Conservation (phyloP, 495 filamentous ascomycete genomes). For the Apiosordaria backusii region DNA sequence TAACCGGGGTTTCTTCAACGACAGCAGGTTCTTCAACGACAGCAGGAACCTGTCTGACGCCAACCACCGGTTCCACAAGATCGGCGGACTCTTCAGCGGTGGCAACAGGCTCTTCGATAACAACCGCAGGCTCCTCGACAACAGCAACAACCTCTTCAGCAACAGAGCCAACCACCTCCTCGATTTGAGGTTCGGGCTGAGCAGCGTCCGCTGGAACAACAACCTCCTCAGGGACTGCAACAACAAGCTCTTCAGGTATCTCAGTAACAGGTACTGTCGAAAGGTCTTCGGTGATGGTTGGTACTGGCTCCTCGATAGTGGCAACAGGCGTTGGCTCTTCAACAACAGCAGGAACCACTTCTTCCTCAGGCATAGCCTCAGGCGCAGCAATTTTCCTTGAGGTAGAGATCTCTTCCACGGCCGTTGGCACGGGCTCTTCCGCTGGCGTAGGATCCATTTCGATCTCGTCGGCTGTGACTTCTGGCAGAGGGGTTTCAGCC, state of each 20-base stretch:
- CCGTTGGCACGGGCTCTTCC: neutral
- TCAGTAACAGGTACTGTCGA: neutral
- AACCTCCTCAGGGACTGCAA: neutral
- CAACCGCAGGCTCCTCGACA: neutral
- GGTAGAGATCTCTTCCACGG: neutral
- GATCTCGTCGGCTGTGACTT: neutral
- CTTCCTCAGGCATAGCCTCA: neutral
- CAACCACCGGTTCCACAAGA: neutral
- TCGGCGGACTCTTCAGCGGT: slow-evolving; percentile 4
- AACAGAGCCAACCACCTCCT: neutral
- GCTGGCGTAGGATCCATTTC: neutral
- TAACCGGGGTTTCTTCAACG: neutral
- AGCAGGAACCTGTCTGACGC: neutral
- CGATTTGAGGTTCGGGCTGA: too few species aligned
- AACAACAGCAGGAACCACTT: neutral
- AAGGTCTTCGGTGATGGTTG: neutral
- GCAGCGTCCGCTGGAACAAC: too few species aligned
- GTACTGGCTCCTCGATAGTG: neutral
- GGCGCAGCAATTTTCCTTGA: neutral
- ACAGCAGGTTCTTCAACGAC: neutral
- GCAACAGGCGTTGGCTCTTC: neutral
- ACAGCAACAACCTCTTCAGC: neutral
- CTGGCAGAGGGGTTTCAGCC: neutral
- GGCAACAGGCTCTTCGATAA: slow-evolving; percentile 1
- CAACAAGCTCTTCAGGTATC: neutral